Evolutionary conservation across 768 basidiomycete genomes (phyloP).

Genomic region (Lactarius vividus): DNA sequence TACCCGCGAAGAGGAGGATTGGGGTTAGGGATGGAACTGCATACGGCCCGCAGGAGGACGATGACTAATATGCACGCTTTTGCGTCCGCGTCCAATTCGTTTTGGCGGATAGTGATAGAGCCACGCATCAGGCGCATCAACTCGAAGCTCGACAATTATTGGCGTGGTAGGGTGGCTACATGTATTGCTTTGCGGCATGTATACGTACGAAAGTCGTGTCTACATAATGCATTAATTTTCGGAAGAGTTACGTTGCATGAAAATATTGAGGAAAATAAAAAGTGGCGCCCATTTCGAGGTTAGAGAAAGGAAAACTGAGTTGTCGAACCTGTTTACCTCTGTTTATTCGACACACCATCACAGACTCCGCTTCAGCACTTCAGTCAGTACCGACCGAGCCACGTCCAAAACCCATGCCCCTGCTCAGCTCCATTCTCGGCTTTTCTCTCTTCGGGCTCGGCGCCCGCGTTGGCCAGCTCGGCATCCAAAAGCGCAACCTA

Average conservation of each 20-base stretch:
- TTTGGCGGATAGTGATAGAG: too few species aligned
- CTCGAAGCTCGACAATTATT: not conserved
- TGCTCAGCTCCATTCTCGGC: constrained; percentile 68
- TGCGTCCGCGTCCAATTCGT: too few species aligned
- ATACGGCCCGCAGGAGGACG: not conserved
- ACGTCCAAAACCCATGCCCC: constrained; percentile 46
- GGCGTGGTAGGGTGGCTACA: not conserved
- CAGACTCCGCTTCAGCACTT: not conserved
- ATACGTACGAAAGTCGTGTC: too few species aligned
- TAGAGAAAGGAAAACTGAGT: too few species aligned
- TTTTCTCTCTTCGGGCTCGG: constrained; percentile 83
- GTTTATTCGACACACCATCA: not conserved
- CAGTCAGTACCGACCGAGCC: not conserved
- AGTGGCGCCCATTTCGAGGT: too few species aligned
- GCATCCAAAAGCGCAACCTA: constrained; percentile 76
- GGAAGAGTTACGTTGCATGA: not conserved
- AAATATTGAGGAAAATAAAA: not conserved
- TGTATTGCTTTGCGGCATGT: not conserved
- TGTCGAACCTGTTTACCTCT: not conserved
- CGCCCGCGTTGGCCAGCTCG: constrained; percentile 81
- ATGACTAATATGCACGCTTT: not conserved
- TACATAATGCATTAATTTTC: not conserved
- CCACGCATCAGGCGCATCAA: too few species aligned
- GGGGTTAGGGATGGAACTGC: not conserved
- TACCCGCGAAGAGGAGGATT: not conserved